Base-by-base conservation (phyloP, 2,329 filamentous ascomycete genomes). In the Fusarium sterilihyphosum region DNA sequence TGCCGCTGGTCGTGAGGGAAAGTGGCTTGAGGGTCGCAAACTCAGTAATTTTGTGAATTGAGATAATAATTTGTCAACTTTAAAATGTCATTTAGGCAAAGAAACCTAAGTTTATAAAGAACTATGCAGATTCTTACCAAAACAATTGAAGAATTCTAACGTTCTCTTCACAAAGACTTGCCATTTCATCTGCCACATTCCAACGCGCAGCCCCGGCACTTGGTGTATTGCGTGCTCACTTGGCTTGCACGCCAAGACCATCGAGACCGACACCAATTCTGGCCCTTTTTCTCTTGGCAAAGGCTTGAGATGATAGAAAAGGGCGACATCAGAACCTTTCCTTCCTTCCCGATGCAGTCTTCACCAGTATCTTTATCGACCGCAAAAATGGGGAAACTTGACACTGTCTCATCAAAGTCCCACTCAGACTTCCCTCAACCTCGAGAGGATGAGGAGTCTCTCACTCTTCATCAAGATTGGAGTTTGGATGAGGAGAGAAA, bases 401-500 rank as follows among this genome's bases (percentile, higher is more conserved):
- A 77, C 17, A 57, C 24, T 18, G 47, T 49, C 11, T 65, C 62
- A 53, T 24, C 31, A 29, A 71, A 77, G 44, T 67, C 67, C 40
- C 56, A 56, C 24, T 60, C 64, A 46, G 65, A 57, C 52, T 76
- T 65, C 65, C 54, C 71, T 41, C 65, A 52, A 8, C 61, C 70
- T 13, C 49, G 64, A 26, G 78, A 80, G 11, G 82, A 83, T 67
- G 81, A 83, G 64, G 78, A 80, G 44, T 69, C 71, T 9, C 77
- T 83, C 12, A 76, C 75, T 4, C 74, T 78, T 13, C 61, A 46
- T 5, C 73, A 76, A 12, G 82, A 84, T 62, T 84, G 83, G 83
- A 79, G 73, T 8, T 57, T 52, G 1, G 81, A 83, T 43, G 83
- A 84, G 67, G 83, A 84, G 73, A 46, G 16, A 33, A 81, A 75